Evolutionary conservation across 1,284 basidiomycete species (phyloP), one percentile per base, ranked within the genome.

Genomic region (Puccinia coronata): DNA sequence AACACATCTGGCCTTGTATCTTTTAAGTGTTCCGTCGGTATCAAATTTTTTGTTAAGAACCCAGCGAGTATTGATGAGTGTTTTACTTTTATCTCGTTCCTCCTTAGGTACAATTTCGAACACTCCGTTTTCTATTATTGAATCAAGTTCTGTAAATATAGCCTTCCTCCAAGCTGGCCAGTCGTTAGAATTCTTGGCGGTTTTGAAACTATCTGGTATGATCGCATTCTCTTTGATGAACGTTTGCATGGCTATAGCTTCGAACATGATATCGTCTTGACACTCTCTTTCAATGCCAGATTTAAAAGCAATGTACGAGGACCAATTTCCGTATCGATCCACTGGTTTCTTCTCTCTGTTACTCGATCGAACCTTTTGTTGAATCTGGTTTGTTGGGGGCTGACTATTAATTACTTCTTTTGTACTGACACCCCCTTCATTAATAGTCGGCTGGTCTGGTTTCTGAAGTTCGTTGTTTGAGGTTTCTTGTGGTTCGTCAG

Each of bases 1-100:
- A 16, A 79, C 76, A 70, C 76, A 79, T 43, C 65, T 55, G 18
- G 76, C 76, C 34, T 79, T 69, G 5, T 70, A 79, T 18, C 65
- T 69, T 55, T 79, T 34, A 18, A 79, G 51, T 20, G 53, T 63
- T 53, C 76, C 76, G 23, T 67, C 28, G 25, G 39, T 49, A 39
- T 77, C 28, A 67, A 67, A 69, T 28, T 78, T 78, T 34, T 69
- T 78, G n/a, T 61, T 79, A 9, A 55, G 49, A 5, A 79, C 76
- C 49, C 63, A 79, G 31, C 43, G n/a, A 23, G 76, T 79, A 20
- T 63, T 79, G 18, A 79, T 79, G 41, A 65, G 36, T 14, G 63
- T 79, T 47, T 79, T 69, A 43, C 18, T 70, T 39, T 53, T 70
- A 36, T 53, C 49, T 43, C n/a, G 2, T 39, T 23, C 55, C 31